A percentile compares a stretch with the other conserved stretches of the same genome.
Evolutionary conservation across 371 early-diverging fungal species (phyloP).

Genomic region (Choanephora cucurbitarum): DNA sequence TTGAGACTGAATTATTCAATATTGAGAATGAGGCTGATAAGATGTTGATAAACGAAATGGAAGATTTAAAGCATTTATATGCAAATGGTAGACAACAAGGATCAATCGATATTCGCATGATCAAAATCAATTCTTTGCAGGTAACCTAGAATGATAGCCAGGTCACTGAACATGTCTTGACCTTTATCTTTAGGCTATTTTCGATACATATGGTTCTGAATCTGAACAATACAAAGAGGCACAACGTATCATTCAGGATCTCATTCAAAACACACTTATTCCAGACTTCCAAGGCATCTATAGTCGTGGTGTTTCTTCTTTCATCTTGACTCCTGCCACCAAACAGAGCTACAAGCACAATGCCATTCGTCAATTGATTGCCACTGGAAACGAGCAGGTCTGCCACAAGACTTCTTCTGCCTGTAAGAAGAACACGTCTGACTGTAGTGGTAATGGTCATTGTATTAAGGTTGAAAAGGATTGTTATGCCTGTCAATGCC

Average conservation of each 20-base stretch:
- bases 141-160: conserved; percentile 17
- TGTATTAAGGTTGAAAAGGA: conserved; percentile 26
- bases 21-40: conserved; percentile 19
- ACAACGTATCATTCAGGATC: conserved; percentile 23
- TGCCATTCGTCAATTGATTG: conserved; percentile 1
- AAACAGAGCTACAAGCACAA: conserved; percentile 12
- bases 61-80: conserved; percentile 2
- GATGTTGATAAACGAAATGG: conserved; percentile 21
- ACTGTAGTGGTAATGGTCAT: conserved; percentile 40
- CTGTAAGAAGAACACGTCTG: conserved; percentile 36
- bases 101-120: conserved; percentile 10
- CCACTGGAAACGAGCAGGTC: conserved; percentile 6
- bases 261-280: conserved; percentile 34
- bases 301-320: conserved; percentile 17
- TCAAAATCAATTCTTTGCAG: conserved; percentile 23
- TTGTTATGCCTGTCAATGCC: conserved; percentile 44
- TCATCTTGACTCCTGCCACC: conserved; percentile 29
- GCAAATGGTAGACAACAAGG: conserved; percentile 3
- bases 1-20: conserved; percentile 20
- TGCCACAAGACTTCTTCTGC: conserved; percentile 26
- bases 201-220: conserved; percentile 32
- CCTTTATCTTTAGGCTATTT: conserved; percentile 20
- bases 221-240: conserved; percentile 41
- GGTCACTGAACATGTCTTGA: too few relatives aligned
- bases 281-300: conserved; percentile 19